These are phyloP conservation scores for Pyropia haitanensis DNA, from an alignment of 23 red algal genomes.

Conservation along the genomic window DNA sequence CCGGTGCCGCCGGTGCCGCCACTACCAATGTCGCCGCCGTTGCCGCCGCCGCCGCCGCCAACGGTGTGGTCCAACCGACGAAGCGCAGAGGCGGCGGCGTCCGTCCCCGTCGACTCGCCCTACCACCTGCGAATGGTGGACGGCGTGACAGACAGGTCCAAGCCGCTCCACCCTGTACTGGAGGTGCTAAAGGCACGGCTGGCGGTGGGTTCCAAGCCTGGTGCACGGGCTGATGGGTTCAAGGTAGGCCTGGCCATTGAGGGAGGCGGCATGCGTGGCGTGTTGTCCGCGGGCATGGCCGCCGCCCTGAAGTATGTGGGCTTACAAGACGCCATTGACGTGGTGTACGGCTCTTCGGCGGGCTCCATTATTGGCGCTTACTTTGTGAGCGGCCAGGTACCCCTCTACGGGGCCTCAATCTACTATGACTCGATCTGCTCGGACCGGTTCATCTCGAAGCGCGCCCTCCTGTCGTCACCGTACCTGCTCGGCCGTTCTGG, in stretches of 20 bases:
- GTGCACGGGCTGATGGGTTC: constrained; percentile 29
- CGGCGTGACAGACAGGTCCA: background rate
- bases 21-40: too few species aligned
- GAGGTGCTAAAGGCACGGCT: constrained; percentile 21
- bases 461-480: constrained; percentile 29
- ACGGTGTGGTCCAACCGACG: too few species aligned
- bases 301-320: constrained; percentile 65
- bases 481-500: constrained; percentile 7
- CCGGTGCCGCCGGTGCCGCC: too few species aligned
- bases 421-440: constrained; percentile 65
- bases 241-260: constrained; percentile 63
- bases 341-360: constrained; percentile 67
- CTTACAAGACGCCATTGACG: constrained; percentile 57
- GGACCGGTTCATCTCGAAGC: constrained; percentile 35
- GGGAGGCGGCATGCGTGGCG: constrained; percentile 78
- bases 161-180: constrained; percentile 44
- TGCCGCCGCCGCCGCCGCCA: too few species aligned
- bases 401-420: constrained; percentile 48
- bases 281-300: constrained; percentile 57
- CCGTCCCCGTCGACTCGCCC: too few species aligned
- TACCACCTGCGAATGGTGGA: too few species aligned
- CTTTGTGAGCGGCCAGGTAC: constrained; percentile 51
- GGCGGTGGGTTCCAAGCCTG: constrained; percentile 22
- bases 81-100: too few species aligned
- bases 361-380: constrained; percentile 78